Conservation (phyloP, 1,284 basidiomycete species). For the Boletellus sp. region DNA sequence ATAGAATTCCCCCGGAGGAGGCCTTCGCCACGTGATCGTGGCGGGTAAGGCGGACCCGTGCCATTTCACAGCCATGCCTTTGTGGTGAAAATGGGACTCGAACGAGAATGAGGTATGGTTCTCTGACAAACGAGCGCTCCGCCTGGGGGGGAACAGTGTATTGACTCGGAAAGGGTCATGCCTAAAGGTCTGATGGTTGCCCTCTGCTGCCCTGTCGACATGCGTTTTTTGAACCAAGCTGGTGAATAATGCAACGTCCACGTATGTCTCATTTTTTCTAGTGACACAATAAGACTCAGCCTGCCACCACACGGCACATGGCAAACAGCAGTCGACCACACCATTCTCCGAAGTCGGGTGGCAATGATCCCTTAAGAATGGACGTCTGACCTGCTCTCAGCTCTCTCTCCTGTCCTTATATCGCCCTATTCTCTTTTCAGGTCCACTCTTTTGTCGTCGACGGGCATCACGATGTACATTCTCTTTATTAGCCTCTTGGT, state of each 20-base stretch:
- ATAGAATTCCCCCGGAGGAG: no score
- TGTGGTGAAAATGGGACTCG: no score
- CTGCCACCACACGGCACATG: not conserved
- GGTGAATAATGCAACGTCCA: not conserved
- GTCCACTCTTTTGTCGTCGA: constrained; percentile 11
- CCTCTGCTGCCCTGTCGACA: not conserved
- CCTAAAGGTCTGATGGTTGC: not conserved
- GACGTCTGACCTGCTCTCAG: not conserved
- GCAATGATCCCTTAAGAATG: not conserved
- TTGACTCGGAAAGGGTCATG: not conserved
- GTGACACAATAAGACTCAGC: not conserved
- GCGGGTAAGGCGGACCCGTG: no score
- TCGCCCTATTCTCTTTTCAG: constrained; percentile 2
- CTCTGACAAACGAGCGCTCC: no score
- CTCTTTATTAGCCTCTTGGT: constrained; percentile 25
- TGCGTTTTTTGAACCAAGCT: not conserved
- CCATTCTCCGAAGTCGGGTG: constrained; percentile 3
- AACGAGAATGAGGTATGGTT: no score
- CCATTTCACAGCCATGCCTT: no score
- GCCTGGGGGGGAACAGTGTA: no score
- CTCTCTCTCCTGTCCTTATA: not conserved
- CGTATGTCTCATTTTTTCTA: not conserved
- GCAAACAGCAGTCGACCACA: constrained; percentile 1
- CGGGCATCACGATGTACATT: constrained; percentile 21
- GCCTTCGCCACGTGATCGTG: no score